Evolutionary conservation across 2,329 filamentous ascomycete genomes (phyloP).

Genomic region (Fusarium robinianum): DNA sequence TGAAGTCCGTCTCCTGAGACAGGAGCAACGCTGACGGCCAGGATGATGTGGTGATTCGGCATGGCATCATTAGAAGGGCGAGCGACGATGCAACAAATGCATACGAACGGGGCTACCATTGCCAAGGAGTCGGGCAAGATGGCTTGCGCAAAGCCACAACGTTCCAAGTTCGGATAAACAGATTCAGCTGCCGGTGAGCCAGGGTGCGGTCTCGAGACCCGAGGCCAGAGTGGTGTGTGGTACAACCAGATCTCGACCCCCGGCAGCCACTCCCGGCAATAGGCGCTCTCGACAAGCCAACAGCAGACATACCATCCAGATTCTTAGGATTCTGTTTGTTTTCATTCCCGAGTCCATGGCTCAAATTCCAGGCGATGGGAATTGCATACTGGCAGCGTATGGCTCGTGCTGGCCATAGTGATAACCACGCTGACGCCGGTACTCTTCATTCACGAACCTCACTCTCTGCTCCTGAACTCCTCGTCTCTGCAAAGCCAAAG

Average conservation of each 20-base stretch:
- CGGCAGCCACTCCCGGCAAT: not conserved
- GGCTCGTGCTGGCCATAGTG: slow-evolving; percentile 8
- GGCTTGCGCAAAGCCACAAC: no score
- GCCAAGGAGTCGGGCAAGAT: slow-evolving; percentile 4
- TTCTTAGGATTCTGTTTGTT: slow-evolving; percentile 12
- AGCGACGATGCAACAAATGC: slow-evolving; percentile 1
- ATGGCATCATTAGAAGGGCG: not conserved
- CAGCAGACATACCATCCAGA: slow-evolving; percentile 2
- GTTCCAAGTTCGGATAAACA: slow-evolving; percentile 6
- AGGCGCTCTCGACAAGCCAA: slow-evolving; percentile 1
- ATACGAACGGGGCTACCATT: not conserved
- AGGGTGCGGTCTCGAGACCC: slow-evolving; percentile 1
- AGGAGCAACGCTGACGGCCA: not conserved
- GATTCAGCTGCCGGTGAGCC: slow-evolving; percentile 11
- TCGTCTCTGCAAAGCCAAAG: slow-evolving; percentile 1
- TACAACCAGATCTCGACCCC: slow-evolving; percentile 7
- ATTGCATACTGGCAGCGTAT: slow-evolving; percentile 4
- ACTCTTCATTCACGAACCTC: slow-evolving; percentile 11
- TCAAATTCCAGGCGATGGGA: slow-evolving; percentile 5
- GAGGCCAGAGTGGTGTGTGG: slow-evolving; percentile 5
- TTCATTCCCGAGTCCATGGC: slow-evolving; percentile 8
- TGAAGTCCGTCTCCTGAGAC: slow-evolving; percentile 14
- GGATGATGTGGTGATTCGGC: slow-evolving; percentile 2
- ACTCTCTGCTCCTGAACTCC: slow-evolving; percentile 10
- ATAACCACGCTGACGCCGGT: no score